A percentile compares a stretch with the other conserved stretches of the same genome.
Conservation (phyloP, 2,329 filamentous ascomycete genomes). For the Ceratocystis smalleyi region DNA sequence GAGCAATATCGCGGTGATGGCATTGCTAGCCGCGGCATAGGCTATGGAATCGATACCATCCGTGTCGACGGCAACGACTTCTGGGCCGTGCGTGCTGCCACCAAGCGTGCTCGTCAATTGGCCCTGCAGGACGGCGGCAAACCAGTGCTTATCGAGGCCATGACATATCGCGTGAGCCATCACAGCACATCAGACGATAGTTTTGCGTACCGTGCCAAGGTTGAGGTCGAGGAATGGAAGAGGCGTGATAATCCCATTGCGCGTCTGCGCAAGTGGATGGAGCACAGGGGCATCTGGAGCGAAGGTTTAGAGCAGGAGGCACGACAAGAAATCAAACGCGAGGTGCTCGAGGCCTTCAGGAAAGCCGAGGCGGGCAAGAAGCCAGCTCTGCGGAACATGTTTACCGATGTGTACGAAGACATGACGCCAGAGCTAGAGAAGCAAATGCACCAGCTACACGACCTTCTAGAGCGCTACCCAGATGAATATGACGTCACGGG, state of each 20-base stretch:
- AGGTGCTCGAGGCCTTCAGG: slow-evolving; percentile 69
- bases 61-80: slow-evolving; percentile 91
- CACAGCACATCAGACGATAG: slow-evolving; percentile 95
- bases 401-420: slow-evolving; percentile 80
- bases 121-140: slow-evolving; percentile 67
- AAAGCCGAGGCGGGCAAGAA: slow-evolving; percentile 72
- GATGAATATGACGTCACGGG: slow-evolving; percentile 75
- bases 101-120: slow-evolving; percentile 57
- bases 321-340: slow-evolving; percentile 49
- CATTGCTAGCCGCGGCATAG: slow-evolving; percentile 71
- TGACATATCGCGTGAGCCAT: slow-evolving; percentile 96
- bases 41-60: slow-evolving; percentile 89
- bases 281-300: slow-evolving; percentile 68
- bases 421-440: slow-evolving; percentile 61
- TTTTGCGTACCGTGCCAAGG: slow-evolving; percentile 82
- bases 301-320: slow-evolving; percentile 65
- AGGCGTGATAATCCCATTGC: slow-evolving; percentile 78
- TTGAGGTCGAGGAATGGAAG: slow-evolving; percentile 95
- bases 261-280: slow-evolving; percentile 77
- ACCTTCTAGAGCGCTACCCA: slow-evolving; percentile 72
- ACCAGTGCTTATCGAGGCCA: slow-evolving; percentile 80
- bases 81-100: slow-evolving; percentile 71
- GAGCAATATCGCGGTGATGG: slow-evolving; percentile 88
- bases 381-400: slow-evolving; percentile 54
- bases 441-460: slow-evolving; percentile 57